Conservation (phyloP, 2,329 filamentous ascomycete genomes). For the Neodidymelliopsis sp. region DNA sequence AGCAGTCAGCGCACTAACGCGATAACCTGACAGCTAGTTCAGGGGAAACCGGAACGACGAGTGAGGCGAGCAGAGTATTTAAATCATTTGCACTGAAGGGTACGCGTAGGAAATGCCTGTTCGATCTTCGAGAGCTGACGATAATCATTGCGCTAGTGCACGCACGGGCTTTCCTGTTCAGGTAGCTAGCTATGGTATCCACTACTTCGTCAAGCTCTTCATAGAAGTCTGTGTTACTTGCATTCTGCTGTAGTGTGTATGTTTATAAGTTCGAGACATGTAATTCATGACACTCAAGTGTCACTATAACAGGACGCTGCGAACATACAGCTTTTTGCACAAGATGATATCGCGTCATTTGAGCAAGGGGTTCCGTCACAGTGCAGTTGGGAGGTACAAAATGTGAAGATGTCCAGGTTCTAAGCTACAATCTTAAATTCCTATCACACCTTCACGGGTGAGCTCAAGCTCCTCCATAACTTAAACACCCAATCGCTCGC, state of each 20-base stretch:
- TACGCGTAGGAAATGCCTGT: conserved; percentile 1
- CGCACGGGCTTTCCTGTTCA: conserved; percentile 6
- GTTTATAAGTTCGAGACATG: too few relatives aligned
- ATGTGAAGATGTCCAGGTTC: conserved; percentile 48
- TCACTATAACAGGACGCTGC: too few relatives aligned
- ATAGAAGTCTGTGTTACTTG: neutral
- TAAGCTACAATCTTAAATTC: conserved; percentile 52
- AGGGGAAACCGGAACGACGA: neutral
- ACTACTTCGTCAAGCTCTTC: neutral
- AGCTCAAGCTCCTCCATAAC: conserved; percentile 48
- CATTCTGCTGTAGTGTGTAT: neutral
- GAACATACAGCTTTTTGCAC: too few relatives aligned
- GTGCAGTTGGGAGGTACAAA: conserved; percentile 7
- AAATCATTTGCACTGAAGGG: conserved; percentile 3
- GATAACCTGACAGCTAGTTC: too few relatives aligned
- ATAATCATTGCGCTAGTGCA: conserved; percentile 9
- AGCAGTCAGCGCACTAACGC: too few relatives aligned
- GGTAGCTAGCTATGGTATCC: conserved; percentile 1
- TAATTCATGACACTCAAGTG: too few relatives aligned
- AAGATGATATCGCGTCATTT: conserved; percentile 16
- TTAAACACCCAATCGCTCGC: conserved; percentile 48
- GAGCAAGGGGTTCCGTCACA: conserved; percentile 7
- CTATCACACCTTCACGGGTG: conserved; percentile 40
- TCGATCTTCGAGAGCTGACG: conserved; percentile 1
- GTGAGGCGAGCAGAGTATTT: neutral